Evolutionary conservation across 2,329 filamentous ascomycete species (phyloP).

Genomic region (Phialocephala subalpina): DNA sequence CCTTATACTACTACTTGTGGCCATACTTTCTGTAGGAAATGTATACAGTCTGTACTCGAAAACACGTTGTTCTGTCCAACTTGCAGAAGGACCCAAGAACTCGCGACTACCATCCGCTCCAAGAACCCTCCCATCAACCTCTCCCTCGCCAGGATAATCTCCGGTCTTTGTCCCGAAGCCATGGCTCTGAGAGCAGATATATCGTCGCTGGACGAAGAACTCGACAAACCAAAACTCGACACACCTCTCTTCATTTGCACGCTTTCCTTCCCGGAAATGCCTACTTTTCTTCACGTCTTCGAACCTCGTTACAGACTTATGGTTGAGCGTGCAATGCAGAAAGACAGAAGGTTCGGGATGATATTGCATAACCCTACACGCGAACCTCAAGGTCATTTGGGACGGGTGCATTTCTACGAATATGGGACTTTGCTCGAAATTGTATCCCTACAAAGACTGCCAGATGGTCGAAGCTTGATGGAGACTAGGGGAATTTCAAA

Average conservation of each 20-base stretch:
- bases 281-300: slow-evolving; percentile 89
- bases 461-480: slow-evolving; percentile 83
- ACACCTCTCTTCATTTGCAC: slow-evolving; percentile 84
- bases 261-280: slow-evolving; percentile 81
- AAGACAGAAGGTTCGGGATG: slow-evolving; percentile 83
- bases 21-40: slow-evolving; percentile 87
- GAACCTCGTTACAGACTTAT: slow-evolving; percentile 92
- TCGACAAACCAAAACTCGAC: slow-evolving; percentile 62
- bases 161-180: slow-evolving; percentile 73
- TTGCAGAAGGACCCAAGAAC: slow-evolving; percentile 71
- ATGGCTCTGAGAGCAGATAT: slow-evolving; percentile 62
- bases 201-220: slow-evolving; percentile 64
- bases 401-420: slow-evolving; percentile 66
- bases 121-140: slow-evolving; percentile 63
- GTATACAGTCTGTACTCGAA: slow-evolving; percentile 78
- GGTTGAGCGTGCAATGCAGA: slow-evolving; percentile 79
- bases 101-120: slow-evolving; percentile 47
- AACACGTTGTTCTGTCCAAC: slow-evolving; percentile 82
- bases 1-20: slow-evolving; percentile 87
- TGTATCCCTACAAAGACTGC: slow-evolving; percentile 74
- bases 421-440: slow-evolving; percentile 84
- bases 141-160: slow-evolving; percentile 68
- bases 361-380: slow-evolving; percentile 71
- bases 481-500: slow-evolving; percentile 80
- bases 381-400: slow-evolving; percentile 60